phyloP scores from a whole-genome alignment of 2,329 filamentous ascomycete species.

The Aspergillus sp. region DNA sequence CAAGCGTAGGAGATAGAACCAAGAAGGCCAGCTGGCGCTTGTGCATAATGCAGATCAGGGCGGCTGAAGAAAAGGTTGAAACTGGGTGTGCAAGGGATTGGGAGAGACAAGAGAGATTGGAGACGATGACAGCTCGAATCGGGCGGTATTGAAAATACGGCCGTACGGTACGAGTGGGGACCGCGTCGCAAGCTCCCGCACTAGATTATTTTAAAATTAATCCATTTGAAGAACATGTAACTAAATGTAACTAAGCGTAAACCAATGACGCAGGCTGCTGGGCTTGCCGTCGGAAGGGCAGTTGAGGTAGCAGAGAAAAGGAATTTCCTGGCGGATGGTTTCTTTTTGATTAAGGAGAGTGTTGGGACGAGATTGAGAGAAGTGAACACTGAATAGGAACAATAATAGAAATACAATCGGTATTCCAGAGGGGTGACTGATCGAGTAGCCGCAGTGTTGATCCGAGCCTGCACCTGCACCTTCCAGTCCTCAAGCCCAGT shows the following conservation, averaged over 20 bases:
- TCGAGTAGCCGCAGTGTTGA: constrained; percentile 3
- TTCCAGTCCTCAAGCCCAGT: not conserved
- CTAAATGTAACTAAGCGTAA: no score
- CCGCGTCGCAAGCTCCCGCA: constrained; percentile 4
- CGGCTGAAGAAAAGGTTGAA: not conserved
- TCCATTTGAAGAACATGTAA: no score
- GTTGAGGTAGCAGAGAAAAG: no score
- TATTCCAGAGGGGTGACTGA: not conserved
- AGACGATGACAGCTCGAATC: not conserved
- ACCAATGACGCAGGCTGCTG: no score
- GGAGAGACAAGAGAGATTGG: not conserved
- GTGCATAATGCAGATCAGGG: not conserved
- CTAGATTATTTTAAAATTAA: not conserved
- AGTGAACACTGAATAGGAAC: not conserved
- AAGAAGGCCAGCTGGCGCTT: not conserved
- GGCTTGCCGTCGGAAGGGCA: no score
- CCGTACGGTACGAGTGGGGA: not conserved
- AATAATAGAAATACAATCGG: not conserved
- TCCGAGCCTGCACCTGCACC: not conserved
- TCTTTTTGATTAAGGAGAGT: not conserved
- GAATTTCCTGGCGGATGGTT: not conserved
- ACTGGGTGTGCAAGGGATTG: not conserved
- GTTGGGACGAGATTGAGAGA: not conserved
- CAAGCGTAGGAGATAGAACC: not conserved
- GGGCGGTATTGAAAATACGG: constrained; percentile 1